These are phyloP conservation scores for Penicillium paxilli DNA, from an alignment of 495 filamentous ascomycete species.

Conservation along the genomic window DNA sequence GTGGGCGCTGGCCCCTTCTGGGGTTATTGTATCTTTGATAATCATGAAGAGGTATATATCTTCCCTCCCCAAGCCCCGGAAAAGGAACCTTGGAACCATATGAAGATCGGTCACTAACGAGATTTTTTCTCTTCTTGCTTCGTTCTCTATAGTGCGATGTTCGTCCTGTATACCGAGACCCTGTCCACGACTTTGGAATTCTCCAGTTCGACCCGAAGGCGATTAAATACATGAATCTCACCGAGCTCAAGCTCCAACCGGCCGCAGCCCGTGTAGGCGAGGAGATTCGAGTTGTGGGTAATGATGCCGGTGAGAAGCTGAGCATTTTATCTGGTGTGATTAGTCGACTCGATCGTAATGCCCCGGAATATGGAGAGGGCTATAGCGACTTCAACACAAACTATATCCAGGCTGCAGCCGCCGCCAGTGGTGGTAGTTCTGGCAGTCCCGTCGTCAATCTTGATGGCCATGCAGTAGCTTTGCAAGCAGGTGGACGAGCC, in stretches of 20 bases:
- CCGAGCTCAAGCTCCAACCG: slow-evolving; percentile 77
- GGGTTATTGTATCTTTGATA: slow-evolving; percentile 97
- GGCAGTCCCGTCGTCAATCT: slow-evolving; percentile 97
- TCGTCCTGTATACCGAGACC: slow-evolving; percentile 96
- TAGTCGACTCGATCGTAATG: slow-evolving; percentile 91
- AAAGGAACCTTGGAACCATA: not conserved
- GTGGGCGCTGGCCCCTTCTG: slow-evolving; percentile 97
- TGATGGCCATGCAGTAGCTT: slow-evolving; percentile 85
- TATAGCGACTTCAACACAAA: slow-evolving; percentile 99
- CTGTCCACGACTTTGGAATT: slow-evolving; percentile 97
- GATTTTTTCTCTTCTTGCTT: not conserved
- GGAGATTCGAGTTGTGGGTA: slow-evolving; percentile 96
- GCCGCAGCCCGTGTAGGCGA: slow-evolving; percentile 85
- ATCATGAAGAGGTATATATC: slow-evolving; percentile 79
- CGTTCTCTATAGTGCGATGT: slow-evolving; percentile 71
- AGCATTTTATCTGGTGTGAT: slow-evolving; percentile 98
- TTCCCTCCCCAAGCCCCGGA: not conserved
- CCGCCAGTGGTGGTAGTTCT: slow-evolving; percentile 93
- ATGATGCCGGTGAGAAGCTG: slow-evolving; percentile 97
- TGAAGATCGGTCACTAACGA: not conserved
- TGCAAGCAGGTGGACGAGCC: slow-evolving; percentile 91
- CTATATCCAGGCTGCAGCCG: slow-evolving; percentile 97
- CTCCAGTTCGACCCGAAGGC: slow-evolving; percentile 91
- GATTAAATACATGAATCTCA: slow-evolving; percentile 94
- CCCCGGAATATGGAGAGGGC: slow-evolving; percentile 95